Percentiles rank a stretch among this genome's conserved stretches.
phyloP scores from a whole-genome alignment of 1,284 basidiomycete species.

The Melampsora abietis-canadensis region DNA sequence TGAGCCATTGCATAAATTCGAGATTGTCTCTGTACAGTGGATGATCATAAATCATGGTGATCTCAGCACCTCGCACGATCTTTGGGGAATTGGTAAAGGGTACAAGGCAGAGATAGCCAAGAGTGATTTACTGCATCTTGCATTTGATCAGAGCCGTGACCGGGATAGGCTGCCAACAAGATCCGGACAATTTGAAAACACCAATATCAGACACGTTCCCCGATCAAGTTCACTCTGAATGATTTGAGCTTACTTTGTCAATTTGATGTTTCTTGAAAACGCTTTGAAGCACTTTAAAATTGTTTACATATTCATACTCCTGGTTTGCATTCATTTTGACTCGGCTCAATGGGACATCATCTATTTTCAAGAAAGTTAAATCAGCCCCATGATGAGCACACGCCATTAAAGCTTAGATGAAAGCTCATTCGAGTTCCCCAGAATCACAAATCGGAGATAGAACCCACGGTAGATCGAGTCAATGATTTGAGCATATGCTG shows the following conservation, averaged over 20 bases:
- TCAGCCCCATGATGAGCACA: conserved; percentile 14
- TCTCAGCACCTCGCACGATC: background rate
- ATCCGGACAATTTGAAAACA: background rate
- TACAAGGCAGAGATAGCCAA: conserved; percentile 5
- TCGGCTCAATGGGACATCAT: conserved; percentile 77
- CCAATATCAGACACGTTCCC: background rate
- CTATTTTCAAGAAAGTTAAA: conserved; percentile 53
- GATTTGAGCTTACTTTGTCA: conserved; percentile 23
- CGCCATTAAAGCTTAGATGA: background rate
- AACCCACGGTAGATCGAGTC: conserved; percentile 82
- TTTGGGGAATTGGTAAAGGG: background rate
- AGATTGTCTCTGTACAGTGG: conserved; percentile 74
- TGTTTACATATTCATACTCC: conserved; percentile 91
- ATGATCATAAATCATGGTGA: background rate
- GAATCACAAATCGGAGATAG: conserved; percentile 10
- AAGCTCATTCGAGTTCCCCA: conserved; percentile 19
- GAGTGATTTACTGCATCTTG: conserved; percentile 85
- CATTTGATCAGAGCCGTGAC: conserved; percentile 92
- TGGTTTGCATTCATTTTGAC: conserved; percentile 87
- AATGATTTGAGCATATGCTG: conserved; percentile 61
- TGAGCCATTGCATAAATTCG: conserved; percentile 96
- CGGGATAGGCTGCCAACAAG: conserved; percentile 70
- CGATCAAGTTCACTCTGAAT: background rate
- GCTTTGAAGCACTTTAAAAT: conserved; percentile 86
- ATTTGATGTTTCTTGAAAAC: conserved; percentile 49